Percentiles rank a stretch among this genome's conserved stretches.
phyloP scores from a whole-genome alignment of 306 rosid genomes.

The Gynostemma pentaphyllum region DNA sequence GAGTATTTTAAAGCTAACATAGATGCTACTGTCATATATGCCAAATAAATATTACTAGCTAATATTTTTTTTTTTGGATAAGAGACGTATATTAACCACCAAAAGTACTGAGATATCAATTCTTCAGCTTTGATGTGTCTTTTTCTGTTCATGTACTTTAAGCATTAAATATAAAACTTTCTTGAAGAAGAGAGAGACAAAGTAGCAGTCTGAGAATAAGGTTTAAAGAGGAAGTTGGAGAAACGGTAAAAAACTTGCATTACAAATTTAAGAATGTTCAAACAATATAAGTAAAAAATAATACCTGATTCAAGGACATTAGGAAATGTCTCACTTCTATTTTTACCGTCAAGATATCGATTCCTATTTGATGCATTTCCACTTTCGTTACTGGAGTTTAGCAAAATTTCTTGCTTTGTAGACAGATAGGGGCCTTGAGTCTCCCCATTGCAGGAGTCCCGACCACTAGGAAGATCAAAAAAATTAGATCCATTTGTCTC shows the following conservation, averaged over 20 bases:
- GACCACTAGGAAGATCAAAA: slow-evolving; percentile 18
- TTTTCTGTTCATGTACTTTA: neutral
- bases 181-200: neutral
- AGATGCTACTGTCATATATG: neutral
- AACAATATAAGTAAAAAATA: slow-evolving; percentile 2
- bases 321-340: slow-evolving; percentile 40
- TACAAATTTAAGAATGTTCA: neutral
- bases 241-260: neutral
- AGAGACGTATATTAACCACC: neutral
- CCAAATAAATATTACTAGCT: neutral
- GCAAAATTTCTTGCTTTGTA: slow-evolving; percentile 33
- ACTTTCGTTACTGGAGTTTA: slow-evolving; percentile 30
- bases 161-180: neutral
- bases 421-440: slow-evolving; percentile 31
- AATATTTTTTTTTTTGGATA: no score
- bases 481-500: slow-evolving; percentile 45
- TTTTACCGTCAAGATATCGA: slow-evolving; percentile 36
- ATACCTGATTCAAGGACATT: slow-evolving; percentile 61
- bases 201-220: neutral
- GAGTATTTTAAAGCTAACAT: neutral
- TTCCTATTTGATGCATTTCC: slow-evolving; percentile 23
- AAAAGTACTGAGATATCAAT: neutral
- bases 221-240: neutral
- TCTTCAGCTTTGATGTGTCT: neutral
- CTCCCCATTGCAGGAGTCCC: slow-evolving; percentile 26